Evolutionary conservation across 495 filamentous ascomycete species (phyloP).

Genomic region (Aspergillus bertholletiae): DNA sequence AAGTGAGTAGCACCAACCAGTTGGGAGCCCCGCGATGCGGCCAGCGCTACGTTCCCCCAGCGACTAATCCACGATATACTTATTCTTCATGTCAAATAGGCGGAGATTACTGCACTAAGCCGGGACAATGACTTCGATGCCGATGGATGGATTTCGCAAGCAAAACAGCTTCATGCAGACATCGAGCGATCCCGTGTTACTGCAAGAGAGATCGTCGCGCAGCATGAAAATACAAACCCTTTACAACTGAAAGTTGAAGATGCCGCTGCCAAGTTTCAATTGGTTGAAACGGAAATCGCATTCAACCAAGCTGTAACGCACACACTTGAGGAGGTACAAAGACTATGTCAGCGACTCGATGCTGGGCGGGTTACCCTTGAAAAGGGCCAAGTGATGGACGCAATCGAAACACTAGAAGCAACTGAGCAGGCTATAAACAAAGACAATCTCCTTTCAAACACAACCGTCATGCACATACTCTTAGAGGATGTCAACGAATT

Average conservation of each 20-base stretch:
- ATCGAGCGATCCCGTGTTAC: slow-evolving; percentile 68
- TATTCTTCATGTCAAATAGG: slow-evolving; percentile 35
- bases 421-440: slow-evolving; percentile 40
- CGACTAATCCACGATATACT: slow-evolving; percentile 4
- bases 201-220: slow-evolving; percentile 69
- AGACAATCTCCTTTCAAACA: slow-evolving; percentile 33
- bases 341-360: slow-evolving; percentile 38
- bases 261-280: slow-evolving; percentile 61
- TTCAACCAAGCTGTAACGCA: slow-evolving; percentile 69
- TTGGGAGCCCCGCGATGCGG: not conserved
- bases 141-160: slow-evolving; percentile 78
- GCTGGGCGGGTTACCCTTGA: slow-evolving; percentile 45
- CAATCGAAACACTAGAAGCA: slow-evolving; percentile 57
- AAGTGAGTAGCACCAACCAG: slow-evolving; percentile 46
- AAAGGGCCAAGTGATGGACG: slow-evolving; percentile 44
- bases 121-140: slow-evolving; percentile 71
- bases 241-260: slow-evolving; percentile 59
- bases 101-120: slow-evolving; percentile 69
- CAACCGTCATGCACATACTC: slow-evolving; percentile 38
- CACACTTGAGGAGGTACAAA: slow-evolving; percentile 58
- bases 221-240: slow-evolving; percentile 62
- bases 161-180: slow-evolving; percentile 77
- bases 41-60: not conserved
- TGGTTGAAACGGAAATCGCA: slow-evolving; percentile 69
- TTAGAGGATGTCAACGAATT: slow-evolving; percentile 27